Conservation (phyloP, 2,329 filamentous ascomycete species). For the Penicillium glabrum region DNA sequence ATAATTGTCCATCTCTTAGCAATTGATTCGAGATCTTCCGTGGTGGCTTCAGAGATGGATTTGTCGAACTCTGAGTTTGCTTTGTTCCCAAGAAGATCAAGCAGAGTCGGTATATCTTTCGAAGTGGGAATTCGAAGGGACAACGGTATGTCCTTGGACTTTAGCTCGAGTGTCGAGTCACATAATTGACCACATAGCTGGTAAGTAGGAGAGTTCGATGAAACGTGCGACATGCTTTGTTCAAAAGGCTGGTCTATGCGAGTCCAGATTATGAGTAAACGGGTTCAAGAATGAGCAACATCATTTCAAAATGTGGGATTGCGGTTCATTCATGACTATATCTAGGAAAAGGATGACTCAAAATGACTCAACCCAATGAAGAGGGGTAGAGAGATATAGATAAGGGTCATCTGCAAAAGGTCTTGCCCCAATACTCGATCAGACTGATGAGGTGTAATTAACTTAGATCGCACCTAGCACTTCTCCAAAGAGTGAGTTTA, state of each 20-base stretch:
- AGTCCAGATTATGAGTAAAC: background rate
- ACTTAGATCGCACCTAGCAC: background rate
- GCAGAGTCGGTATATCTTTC: background rate
- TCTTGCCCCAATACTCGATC: background rate
- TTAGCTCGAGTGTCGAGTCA: background rate
- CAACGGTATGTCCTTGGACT: background rate
- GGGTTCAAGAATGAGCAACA: background rate
- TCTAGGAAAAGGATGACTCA: background rate
- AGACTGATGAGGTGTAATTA: background rate
- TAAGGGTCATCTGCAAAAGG: background rate
- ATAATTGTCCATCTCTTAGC: constrained; percentile 2
- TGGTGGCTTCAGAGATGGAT: background rate
- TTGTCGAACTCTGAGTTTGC: constrained; percentile 6
- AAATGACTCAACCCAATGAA: background rate
- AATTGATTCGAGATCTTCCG: constrained; percentile 1
- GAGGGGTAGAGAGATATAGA: background rate
- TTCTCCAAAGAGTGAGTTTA: no score
- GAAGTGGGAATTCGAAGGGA: background rate
- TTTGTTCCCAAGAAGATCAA: constrained; percentile 2
- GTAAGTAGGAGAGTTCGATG: background rate
- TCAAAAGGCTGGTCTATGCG: background rate
- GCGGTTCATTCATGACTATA: background rate
- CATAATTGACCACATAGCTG: background rate
- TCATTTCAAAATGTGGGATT: background rate
- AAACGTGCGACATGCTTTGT: background rate